Evolutionary conservation across 169 alveolate species (phyloP).

Genomic region (Eimeria acervulina): DNA sequence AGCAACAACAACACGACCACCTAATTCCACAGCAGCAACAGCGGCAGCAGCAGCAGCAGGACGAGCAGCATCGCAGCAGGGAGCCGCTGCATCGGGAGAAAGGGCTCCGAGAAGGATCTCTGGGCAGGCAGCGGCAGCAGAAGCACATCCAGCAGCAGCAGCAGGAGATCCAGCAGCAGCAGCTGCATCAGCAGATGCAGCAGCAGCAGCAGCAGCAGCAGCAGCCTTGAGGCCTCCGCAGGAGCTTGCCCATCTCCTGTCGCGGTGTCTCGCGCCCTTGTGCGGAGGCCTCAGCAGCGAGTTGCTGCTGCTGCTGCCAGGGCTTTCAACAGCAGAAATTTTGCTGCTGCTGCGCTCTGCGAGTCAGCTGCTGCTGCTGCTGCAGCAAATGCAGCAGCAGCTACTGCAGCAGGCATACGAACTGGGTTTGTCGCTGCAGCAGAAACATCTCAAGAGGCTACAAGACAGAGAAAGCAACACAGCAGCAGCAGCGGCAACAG

Average conservation of each 20-base stretch:
- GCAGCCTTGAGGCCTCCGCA: constrained; percentile 1
- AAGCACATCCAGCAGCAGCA: too few relatives aligned
- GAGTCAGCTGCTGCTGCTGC: constrained; percentile 16
- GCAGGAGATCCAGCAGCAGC: too few relatives aligned
- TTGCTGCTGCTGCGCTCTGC: constrained; percentile 55
- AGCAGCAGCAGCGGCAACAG: background rate
- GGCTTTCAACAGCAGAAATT: background rate
- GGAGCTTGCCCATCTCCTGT: constrained; percentile 5
- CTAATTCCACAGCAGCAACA: background rate
- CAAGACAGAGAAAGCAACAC: background rate
- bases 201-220: constrained; percentile 33
- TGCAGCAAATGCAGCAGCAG: too few relatives aligned
- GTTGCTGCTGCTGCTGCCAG: constrained; percentile 34
- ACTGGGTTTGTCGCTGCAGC: constrained; percentile 13
- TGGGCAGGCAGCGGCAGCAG: too few relatives aligned
- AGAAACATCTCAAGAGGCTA: background rate
- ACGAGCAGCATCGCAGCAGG: constrained; percentile 29
- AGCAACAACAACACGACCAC: background rate
- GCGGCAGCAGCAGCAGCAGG: constrained; percentile 22
- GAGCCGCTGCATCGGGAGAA: background rate
- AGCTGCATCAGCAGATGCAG: too few relatives aligned
- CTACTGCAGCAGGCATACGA: background rate
- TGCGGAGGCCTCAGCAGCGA: background rate
- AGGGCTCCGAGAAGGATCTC: background rate
- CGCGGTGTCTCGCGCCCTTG: constrained; percentile 32